Percentiles rank a stretch among this genome's conserved stretches.
Conservation (phyloP, 179 eudicot species). For the Drosera spatulata region DNA sequence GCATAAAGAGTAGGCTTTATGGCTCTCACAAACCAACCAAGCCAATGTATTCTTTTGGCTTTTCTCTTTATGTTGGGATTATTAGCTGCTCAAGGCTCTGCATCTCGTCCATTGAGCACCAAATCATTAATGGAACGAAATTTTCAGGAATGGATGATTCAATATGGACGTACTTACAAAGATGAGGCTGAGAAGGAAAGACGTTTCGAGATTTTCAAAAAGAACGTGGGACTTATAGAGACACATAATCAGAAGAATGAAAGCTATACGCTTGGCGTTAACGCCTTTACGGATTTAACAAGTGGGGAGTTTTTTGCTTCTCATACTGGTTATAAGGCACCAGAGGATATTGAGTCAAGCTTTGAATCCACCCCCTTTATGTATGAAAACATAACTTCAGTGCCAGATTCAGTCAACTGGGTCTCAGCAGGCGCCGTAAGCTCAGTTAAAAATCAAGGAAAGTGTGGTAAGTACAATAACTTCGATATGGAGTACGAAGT, state of each 20-base stretch:
- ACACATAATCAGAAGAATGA: neutral
- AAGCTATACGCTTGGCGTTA: too few species aligned
- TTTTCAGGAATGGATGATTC: slow-evolving; percentile 20
- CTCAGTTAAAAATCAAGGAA: slow-evolving; percentile 20
- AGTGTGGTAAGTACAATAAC: slow-evolving; percentile 14
- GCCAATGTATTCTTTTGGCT: too few species aligned
- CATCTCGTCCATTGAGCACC: neutral
- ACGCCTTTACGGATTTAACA: slow-evolving; percentile 21
- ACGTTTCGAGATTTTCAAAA: too few species aligned
- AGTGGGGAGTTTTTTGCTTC: slow-evolving; percentile 17
- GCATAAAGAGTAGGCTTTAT: too few species aligned
- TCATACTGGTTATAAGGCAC: slow-evolving; percentile 13
- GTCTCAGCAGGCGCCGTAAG: slow-evolving; percentile 24
- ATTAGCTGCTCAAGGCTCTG: neutral
- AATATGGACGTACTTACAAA: slow-evolving; percentile 14
- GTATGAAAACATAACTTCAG: slow-evolving; percentile 8
- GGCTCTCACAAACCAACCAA: too few species aligned
- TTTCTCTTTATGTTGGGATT: too few species aligned
- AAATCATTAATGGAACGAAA: slow-evolving; percentile 5
- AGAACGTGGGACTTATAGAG: slow-evolving; percentile 18
- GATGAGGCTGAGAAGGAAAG: slow-evolving; percentile 12
- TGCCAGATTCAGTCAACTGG: slow-evolving; percentile 24
- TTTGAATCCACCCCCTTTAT: slow-evolving; percentile 2
- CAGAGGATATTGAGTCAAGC: neutral
- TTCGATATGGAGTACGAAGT: neutral